Evolutionary conservation across 2,329 filamentous ascomycete species (phyloP).

Genomic region (Laburnicola sp.): DNA sequence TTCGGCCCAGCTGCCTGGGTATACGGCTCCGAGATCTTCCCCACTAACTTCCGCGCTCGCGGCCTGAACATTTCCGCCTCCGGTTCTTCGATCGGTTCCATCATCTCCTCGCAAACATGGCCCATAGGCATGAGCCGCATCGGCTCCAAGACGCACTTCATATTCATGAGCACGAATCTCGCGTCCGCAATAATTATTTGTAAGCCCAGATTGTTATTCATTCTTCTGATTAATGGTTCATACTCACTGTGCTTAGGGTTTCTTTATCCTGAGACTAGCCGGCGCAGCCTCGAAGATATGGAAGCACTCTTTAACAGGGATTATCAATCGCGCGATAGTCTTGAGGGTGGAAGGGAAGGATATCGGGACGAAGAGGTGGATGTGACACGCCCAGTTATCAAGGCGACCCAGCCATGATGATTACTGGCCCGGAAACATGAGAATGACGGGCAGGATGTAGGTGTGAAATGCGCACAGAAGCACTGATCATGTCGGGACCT

Average conservation of each 20-base stretch:
- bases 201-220: neutral
- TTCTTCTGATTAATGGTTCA: neutral
- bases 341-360: conserved; percentile 20
- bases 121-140: conserved; percentile 57
- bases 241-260: conserved; percentile 25
- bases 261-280: conserved; percentile 62
- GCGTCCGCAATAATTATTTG: conserved; percentile 39
- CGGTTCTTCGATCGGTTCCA: conserved; percentile 59
- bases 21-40: conserved; percentile 65
- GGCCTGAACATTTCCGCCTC: conserved; percentile 61
- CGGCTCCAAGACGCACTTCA: conserved; percentile 59
- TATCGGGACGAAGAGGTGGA: conserved; percentile 17
- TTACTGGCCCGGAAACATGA: no score
- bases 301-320: conserved; percentile 61
- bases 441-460: no score
- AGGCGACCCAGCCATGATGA: neutral
- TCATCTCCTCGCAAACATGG: conserved; percentile 60
- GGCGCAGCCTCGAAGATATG: conserved; percentile 63
- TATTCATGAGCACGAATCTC: conserved; percentile 60
- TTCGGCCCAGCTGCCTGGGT: conserved; percentile 63
- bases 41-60: conserved; percentile 59
- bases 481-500: no score
- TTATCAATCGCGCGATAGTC: conserved; percentile 29
- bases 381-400: conserved; percentile 3
- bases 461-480: no score